Base-by-base conservation (phyloP, 805 yeast species). In the Allodekkera sacchari region DNA sequence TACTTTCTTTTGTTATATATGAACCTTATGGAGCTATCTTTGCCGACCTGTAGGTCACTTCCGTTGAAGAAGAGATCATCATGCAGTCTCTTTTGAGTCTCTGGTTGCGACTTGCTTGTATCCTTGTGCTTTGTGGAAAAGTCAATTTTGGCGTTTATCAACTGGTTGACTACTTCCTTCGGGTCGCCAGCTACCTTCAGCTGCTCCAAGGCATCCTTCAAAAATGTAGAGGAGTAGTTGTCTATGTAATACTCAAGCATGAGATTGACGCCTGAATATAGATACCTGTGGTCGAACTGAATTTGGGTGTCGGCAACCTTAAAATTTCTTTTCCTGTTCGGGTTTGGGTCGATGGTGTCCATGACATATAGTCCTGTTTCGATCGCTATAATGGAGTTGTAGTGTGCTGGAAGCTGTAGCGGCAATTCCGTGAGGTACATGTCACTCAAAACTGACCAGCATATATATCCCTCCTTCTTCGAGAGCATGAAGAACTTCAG, bases 381-480 rank as follows among this genome's bases (percentile, higher is more conserved):
- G 27, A 85, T 54, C 18, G 74, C 66, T 3, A 84, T 81, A 32
- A 83, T 48, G 1, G 95, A 85, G 20, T 80, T 71, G 18, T 78
- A 67, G 50, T 84, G 89, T 4, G 83, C 77, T 1, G 95, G 92
- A 7, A 74, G 66, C 44, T 73, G 77, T 22, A 87, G 55, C 7
- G 75, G 66, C 12, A 80, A 63, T 22, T 82, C 83, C 2, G 94
- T 74, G 34, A 76, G 69, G 48, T 77, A 73, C 8, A 76, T 61
- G 51, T 87, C 96, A 43, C 74, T 74, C n/a, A 77, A 63, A 2
- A 85, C 64, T n/a, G 73, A 54, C 95, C 95, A 87, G 2, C 82
- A 74, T 23, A 73, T 52, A 42, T 66, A 60, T 4, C 77, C 67
- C 8, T 67, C 50, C 11, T 68, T 64, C 42, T 68, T 63, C 15